Evolutionary conservation across 345 rosid genomes (phyloP).

Genomic region (Populus davidiana): DNA sequence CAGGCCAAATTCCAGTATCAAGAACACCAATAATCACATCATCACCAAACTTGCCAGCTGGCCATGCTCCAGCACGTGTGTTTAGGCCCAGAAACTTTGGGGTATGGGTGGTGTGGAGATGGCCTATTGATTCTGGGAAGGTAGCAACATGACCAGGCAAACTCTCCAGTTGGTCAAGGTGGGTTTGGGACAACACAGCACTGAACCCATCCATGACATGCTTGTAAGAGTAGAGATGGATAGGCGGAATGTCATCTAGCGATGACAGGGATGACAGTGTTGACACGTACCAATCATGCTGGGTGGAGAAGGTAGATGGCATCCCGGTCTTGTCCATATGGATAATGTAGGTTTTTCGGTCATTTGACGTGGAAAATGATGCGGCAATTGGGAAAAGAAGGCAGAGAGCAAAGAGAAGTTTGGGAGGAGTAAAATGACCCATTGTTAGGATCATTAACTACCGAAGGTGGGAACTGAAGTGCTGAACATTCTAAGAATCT

Average conservation of each 20-base stretch:
- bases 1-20: conserved; percentile 50
- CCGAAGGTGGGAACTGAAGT: neutral
- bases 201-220: conserved; percentile 47
- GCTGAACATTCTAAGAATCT: neutral
- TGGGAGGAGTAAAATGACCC: conserved; percentile 1
- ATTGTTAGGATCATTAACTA: conserved; percentile 11
- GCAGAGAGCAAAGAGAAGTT: conserved; percentile 11
- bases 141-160: conserved; percentile 39
- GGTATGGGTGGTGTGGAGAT: conserved; percentile 35
- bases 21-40: conserved; percentile 45
- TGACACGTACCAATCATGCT: conserved; percentile 46
- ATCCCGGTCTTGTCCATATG: conserved; percentile 45
- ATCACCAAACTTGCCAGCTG: conserved; percentile 36
- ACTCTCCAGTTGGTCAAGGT: conserved; percentile 33
- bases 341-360: conserved; percentile 29
- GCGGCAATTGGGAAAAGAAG: conserved; percentile 15
- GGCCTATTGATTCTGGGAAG: conserved; percentile 40
- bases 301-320: conserved; percentile 32
- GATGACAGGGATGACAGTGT: conserved; percentile 38
- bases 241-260: conserved; percentile 19
- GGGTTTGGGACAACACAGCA: conserved; percentile 37
- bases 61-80: conserved; percentile 37
- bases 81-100: conserved; percentile 43
- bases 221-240: conserved; percentile 47
- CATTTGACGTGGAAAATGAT: conserved; percentile 3